phyloP scores from a whole-genome alignment of 202 grass and related monocot genomes.

The Dendrocalamus latiflorus region DNA sequence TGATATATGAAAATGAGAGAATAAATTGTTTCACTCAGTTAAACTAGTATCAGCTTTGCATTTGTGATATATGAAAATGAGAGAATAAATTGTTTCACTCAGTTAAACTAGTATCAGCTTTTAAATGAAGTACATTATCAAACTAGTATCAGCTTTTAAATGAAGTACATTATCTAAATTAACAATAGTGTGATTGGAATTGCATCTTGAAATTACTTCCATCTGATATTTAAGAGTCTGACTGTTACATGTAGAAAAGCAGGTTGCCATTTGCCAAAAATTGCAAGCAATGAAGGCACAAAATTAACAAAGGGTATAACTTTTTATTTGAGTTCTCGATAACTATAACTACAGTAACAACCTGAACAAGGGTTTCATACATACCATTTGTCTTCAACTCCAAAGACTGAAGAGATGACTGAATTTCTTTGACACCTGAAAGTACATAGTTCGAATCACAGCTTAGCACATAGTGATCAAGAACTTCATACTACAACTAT shows the following conservation, averaged over 20 bases:
- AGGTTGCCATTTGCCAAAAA: no score
- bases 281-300: not conserved
- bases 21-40: no score
- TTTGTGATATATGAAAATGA: no score
- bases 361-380: not conserved
- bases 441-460: conserved; percentile 1
- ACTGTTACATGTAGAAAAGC: not conserved
- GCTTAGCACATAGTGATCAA: not conserved
- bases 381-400: conserved; percentile 72
- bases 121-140: no score
- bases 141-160: not conserved
- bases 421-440: conserved; percentile 75
- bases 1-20: no score
- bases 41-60: no score
- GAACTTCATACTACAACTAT: not conserved
- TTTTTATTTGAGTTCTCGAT: not conserved
- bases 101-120: no score
- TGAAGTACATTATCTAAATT: not conserved
- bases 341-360: not conserved
- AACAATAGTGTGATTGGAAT: not conserved
- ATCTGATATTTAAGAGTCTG: not conserved
- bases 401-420: conserved; percentile 61
- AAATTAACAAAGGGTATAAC: not conserved
- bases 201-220: not conserved
- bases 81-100: not conserved